phyloP scores from a whole-genome alignment of 768 basidiomycete species.

The Obba rivulosa region DNA sequence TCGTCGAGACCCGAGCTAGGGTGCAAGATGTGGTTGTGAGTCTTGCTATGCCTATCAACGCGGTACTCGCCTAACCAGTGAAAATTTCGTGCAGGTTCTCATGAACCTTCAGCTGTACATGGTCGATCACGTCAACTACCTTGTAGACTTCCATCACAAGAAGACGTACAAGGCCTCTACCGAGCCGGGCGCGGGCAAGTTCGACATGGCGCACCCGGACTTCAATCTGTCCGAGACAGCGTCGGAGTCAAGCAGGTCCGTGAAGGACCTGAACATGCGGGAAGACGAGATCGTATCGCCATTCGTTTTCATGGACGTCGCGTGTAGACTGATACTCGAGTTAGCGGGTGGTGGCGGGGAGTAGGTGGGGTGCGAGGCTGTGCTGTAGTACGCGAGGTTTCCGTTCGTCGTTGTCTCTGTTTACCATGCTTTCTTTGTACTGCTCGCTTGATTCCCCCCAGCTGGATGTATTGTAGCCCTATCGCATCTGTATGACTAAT shows the following conservation, averaged over 20 bases:
- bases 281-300: conserved; percentile 76
- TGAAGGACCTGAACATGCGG: conserved; percentile 45
- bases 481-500: no score
- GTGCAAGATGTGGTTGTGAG: conserved; percentile 90
- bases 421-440: conserved; percentile 13
- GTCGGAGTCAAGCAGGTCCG: conserved; percentile 52
- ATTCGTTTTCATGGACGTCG: conserved; percentile 95
- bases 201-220: conserved; percentile 57
- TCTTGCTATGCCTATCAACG: conserved; percentile 4
- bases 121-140: conserved; percentile 92
- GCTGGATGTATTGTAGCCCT: conserved; percentile 3
- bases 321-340: conserved; percentile 90
- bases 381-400: conserved; percentile 9
- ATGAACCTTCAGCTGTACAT: conserved; percentile 98
- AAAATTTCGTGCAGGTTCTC: conserved; percentile 53
- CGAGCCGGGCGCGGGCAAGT: conserved; percentile 63
- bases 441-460: conserved; percentile 9
- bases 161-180: conserved; percentile 80
- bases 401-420: conserved; percentile 9
- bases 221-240: conserved; percentile 42
- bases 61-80: conserved; percentile 1
- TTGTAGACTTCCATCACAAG: conserved; percentile 98
- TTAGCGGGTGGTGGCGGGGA: conserved; percentile 64
- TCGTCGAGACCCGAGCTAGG: conserved; percentile 88
- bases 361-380: conserved; percentile 5